Base-by-base conservation (phyloP, 2,329 filamentous ascomycete species). In the Biscogniauxia sp. region DNA sequence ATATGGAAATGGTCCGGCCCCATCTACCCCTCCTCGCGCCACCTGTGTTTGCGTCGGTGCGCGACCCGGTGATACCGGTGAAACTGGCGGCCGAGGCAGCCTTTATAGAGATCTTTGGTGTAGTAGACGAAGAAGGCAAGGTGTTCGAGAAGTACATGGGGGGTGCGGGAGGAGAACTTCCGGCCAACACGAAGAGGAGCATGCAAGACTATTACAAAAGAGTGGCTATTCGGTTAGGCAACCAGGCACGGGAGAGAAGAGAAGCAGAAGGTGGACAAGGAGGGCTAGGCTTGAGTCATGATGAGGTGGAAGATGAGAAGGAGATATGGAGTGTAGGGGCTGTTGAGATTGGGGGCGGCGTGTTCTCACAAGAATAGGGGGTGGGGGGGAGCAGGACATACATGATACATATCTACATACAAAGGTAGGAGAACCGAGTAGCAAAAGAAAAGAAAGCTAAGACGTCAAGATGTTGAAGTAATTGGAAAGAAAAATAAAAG, bases 121-220 rank as follows among this genome's bases (percentile, higher is more conserved):
- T 98, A 1, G 92, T 93, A 1, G 92, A 97, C 52, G 89, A 93
- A 64, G 95, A 97, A 72, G 84, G 82, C 61, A 88, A 86, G 64
- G 87, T 97, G 20, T 98, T 97, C 74, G 93, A 97, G 69, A 93
- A 93, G 77, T 98, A 93, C 77, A 88, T 97, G 80, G 81, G 85
- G 9, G 87, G 88, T 0, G 86, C 84, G 1, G 82, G 79, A 5
- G 84, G 85, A 55, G 84, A 86, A 2, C 76, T 97, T 61, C 82
- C 88, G 8, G 77, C 91, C 0, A 89, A 86, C 50, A 87, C 87
- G 19, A 95, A 96, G 83, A 85, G 94, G 68, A 93, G 89, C 74
- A 97, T 99, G 90, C 85, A 88, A 61, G 95, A 99, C 75, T 99
- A 99, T 79, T 98, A 98, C 80, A 97, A 97, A 82, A 84, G 95